Base-by-base conservation (phyloP, 768 basidiomycete species). In the Suillus decipiens region DNA sequence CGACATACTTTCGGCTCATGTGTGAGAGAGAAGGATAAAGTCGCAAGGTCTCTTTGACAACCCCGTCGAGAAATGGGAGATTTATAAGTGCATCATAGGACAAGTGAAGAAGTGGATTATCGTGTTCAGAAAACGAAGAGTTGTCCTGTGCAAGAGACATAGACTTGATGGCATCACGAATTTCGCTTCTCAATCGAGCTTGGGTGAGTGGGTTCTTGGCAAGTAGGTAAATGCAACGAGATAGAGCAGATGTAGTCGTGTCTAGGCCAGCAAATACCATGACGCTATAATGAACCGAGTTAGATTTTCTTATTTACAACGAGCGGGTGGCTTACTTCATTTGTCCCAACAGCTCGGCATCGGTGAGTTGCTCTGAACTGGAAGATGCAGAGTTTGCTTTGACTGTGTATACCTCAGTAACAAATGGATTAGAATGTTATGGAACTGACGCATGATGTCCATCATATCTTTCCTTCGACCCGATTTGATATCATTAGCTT, bases 51-150 rank as follows among this genome's bases (percentile, higher is more conserved):
- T 79, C 78, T 9, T 72, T 69, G 11, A 75, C 66, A n/a, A 78
- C 69, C n/a, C 70, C 73, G 58, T 81, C 82, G 33, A 82, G 71
- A 69, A 78, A 80, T 0, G 79, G 74, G 8, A 83, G 68, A 5
- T 69, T 63, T 36, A 73, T 72, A 5, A 82, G 70, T 2, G 66
- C 68, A 64, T 81, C 78, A 53, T 76, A 74, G 1, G 70, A 59
- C 33, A 74, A 8, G 14, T 10, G 15, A 24, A 56, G 14, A 24
- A 59, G 66, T n/a, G 41, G 56, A 24, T 54, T 61, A 14, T 73
- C 74, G 10, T 65, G 64, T 2, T 66, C 70, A 42, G 81, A 34
- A 33, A 33, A 33, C 19, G 31, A 33, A 34, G 51, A n/a, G n/a
- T 19, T 11, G 11, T 53, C 31, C 31, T 53, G 51, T 53, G 66